phyloP scores from a whole-genome alignment of 768 basidiomycete species.

The Cystobasidium tubakii region DNA sequence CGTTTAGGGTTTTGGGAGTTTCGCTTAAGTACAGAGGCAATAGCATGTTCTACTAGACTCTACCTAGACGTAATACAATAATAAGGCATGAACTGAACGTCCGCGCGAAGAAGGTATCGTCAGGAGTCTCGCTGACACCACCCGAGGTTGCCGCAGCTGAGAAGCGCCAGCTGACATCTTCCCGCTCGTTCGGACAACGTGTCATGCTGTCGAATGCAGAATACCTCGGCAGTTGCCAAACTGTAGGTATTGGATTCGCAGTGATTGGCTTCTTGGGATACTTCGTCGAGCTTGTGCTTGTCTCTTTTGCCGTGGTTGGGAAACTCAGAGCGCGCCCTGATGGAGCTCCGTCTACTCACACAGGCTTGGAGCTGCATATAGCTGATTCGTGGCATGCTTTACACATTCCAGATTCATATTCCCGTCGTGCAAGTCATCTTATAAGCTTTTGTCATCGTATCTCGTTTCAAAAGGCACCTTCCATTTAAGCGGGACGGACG shows the following conservation, averaged over 20 bases:
- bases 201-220: constrained; percentile 55
- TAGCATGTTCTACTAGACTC: too few species aligned
- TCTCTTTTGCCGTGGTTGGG: too few species aligned
- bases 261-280: constrained; percentile 99
- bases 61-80: too few species aligned
- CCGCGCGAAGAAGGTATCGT: too few species aligned
- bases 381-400: background rate
- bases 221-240: constrained; percentile 87
- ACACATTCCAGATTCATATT: constrained; percentile 16
- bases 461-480: background rate
- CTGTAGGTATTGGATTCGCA: constrained; percentile 92
- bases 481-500: background rate
- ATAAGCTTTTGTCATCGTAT: background rate
- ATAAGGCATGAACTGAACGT: constrained; percentile 2
- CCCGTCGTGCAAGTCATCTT: constrained; percentile 19
- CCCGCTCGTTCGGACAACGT: constrained; percentile 7
- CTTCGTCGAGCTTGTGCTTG: constrained; percentile 96
- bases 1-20: too few species aligned
- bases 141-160: background rate
- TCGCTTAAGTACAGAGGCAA: too few species aligned
- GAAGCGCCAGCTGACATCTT: background rate
- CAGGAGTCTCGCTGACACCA: constrained; percentile 39
- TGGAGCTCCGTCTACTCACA: too few species aligned
- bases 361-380: background rate
- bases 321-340: too few species aligned